Percentiles rank a stretch among this genome's conserved stretches.
phyloP scores from a whole-genome alignment of 2,329 filamentous ascomycete genomes.

The Talaromyces sp. region DNA sequence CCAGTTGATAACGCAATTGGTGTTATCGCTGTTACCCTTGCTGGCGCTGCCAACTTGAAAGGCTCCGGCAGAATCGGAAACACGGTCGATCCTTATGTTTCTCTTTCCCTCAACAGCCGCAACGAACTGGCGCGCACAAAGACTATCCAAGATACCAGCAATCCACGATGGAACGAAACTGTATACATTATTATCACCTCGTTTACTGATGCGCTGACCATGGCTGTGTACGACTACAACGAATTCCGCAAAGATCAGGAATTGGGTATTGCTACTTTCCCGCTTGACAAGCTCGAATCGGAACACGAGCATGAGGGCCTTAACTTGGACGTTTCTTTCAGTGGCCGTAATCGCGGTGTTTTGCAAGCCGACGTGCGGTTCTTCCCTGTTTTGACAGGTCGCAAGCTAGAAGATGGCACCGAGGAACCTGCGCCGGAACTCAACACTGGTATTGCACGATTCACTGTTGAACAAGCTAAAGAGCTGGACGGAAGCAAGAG shows the following conservation, averaged over 20 bases:
- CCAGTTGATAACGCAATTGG: conserved; percentile 94
- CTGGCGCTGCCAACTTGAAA: conserved; percentile 87
- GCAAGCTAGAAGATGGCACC: conserved; percentile 66
- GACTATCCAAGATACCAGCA: conserved; percentile 74
- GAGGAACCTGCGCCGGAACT: conserved; percentile 77
- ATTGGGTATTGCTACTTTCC: conserved; percentile 79
- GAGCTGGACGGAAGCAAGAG: conserved; percentile 91
- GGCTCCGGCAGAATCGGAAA: conserved; percentile 92
- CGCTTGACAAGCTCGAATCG: conserved; percentile 74
- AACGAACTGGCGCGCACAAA: conserved; percentile 82
- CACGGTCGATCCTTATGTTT: conserved; percentile 83
- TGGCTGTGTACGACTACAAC: conserved; percentile 88
- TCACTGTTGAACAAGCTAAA: conserved; percentile 93
- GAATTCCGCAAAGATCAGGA: conserved; percentile 96
- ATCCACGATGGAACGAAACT: conserved; percentile 93
- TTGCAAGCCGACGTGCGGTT: conserved; percentile 81
- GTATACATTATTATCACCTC: conserved; percentile 93
- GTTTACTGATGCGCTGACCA: conserved; percentile 78
- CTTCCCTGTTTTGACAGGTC: conserved; percentile 80
- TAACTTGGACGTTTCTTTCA: conserved; percentile 74
- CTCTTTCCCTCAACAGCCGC: conserved; percentile 78
- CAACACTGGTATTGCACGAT: conserved; percentile 88
- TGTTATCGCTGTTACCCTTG: conserved; percentile 83
- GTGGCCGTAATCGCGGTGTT: conserved; percentile 76
- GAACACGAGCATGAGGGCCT: conserved; percentile 76